These are phyloP conservation scores for Saccharomycopsis sp. DNA, from an alignment of 805 yeast genomes.

Conservation along the genomic window DNA sequence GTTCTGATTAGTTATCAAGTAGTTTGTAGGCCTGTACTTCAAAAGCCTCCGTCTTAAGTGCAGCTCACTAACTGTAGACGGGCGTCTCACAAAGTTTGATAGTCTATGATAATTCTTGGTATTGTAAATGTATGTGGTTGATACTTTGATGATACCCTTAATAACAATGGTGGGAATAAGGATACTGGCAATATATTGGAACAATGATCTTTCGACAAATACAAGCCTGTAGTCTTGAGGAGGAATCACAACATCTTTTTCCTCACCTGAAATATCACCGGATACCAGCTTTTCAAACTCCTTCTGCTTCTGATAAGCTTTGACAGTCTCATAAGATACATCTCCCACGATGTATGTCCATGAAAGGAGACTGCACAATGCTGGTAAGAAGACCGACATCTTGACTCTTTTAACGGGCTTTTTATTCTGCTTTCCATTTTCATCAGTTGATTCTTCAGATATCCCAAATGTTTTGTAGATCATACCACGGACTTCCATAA, in stretches of 20 bases:
- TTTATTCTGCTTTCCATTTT: neutral
- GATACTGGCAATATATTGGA: constrained; percentile 10
- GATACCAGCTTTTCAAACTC: neutral
- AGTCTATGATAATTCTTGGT: constrained; percentile 1
- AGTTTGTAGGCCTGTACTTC: neutral
- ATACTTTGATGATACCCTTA: constrained; percentile 5
- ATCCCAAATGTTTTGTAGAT: neutral
- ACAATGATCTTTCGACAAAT: constrained; percentile 11
- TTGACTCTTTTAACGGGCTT: neutral
- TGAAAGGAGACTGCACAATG: constrained; percentile 4
- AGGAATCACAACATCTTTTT: neutral
- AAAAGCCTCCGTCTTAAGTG: neutral
- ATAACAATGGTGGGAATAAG: constrained; percentile 6
- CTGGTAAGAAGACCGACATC: neutral
- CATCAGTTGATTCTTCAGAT: neutral
- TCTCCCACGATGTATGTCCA: constrained; percentile 15
- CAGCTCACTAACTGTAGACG: neutral
- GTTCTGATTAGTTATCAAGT: neutral
- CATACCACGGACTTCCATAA: constrained; percentile 9
- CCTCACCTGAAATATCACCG: neutral
- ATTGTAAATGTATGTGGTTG: constrained; percentile 4
- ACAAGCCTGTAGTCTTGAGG: neutral
- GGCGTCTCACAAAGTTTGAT: neutral
- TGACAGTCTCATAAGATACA: constrained; percentile 3
- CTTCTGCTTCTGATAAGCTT: constrained; percentile 4